These are phyloP conservation scores for Oryza meyeriana DNA, from an alignment of 176 grass and related monocot species.

Conservation along the genomic window DNA sequence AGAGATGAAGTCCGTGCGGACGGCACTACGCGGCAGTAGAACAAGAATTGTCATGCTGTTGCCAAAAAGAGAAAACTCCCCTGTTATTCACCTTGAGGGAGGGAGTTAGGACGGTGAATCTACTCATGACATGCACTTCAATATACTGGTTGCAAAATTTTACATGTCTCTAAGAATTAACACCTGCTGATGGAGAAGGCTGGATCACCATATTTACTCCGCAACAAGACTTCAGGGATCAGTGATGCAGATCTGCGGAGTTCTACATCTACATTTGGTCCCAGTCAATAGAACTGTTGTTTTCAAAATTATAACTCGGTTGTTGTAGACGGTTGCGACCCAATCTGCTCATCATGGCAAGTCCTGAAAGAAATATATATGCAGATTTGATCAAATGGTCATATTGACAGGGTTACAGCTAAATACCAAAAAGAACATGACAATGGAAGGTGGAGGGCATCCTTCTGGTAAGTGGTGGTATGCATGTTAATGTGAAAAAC, in stretches of 20 bases:
- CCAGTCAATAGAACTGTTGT: constrained; percentile 67
- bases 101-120: not conserved
- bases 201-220: not conserved
- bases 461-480: not conserved
- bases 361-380: constrained; percentile 57
- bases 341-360: constrained; percentile 78
- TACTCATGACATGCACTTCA: not conserved
- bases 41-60: not conserved
- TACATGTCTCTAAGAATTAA: constrained; percentile 4
- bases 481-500: not conserved
- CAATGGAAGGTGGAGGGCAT: not conserved
- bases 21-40: constrained; percentile 3
- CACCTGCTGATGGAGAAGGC: constrained; percentile 7
- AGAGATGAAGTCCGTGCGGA: constrained; percentile 3
- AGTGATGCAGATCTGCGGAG: not conserved
- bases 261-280: constrained; percentile 71
- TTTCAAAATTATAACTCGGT: constrained; percentile 60
- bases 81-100: constrained; percentile 17
- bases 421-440: not conserved
- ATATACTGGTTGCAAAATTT: not conserved
- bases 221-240: not conserved
- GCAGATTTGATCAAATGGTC: not conserved
- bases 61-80: not conserved
- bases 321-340: constrained; percentile 67
- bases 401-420: not conserved